Conservation (phyloP, 2,329 filamentous ascomycete species). For the Blumeria hordei region DNA sequence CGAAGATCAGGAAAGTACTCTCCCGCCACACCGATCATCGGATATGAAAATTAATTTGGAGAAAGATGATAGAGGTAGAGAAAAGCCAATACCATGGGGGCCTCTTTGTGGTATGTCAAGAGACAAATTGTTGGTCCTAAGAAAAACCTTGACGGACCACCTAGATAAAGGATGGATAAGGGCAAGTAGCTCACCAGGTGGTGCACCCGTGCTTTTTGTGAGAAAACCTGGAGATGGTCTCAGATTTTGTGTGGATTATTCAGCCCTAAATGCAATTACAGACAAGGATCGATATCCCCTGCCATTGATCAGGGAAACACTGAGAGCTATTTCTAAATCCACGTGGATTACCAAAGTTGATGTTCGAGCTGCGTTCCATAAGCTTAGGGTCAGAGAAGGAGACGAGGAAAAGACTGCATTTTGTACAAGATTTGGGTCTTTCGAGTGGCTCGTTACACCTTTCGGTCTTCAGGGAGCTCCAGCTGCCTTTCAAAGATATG, state of each 20-base stretch:
- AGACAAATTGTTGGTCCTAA: neutral
- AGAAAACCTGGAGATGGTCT: neutral
- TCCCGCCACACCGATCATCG: neutral
- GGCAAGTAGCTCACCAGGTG: neutral
- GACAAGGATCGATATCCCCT: neutral
- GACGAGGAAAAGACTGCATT: neutral
- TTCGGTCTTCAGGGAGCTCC: neutral
- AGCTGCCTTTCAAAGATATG: neutral
- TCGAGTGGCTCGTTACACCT: neutral
- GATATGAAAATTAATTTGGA: neutral
- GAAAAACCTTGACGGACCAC: neutral
- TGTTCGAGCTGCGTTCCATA: neutral
- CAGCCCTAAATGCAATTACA: neutral
- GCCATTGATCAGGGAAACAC: neutral
- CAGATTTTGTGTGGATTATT: neutral
- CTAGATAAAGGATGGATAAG: neutral
- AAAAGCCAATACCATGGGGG: constrained; percentile 1
- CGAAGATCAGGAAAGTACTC: neutral
- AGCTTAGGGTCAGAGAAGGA: neutral
- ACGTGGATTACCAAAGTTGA: neutral
- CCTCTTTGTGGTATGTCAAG: neutral
- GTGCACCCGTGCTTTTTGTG: neutral
- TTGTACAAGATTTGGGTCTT: neutral
- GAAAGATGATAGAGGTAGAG: neutral
- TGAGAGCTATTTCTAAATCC: neutral